phyloP scores from a whole-genome alignment of 208 protist species.

The Dictyostelium gargantuum region DNA sequence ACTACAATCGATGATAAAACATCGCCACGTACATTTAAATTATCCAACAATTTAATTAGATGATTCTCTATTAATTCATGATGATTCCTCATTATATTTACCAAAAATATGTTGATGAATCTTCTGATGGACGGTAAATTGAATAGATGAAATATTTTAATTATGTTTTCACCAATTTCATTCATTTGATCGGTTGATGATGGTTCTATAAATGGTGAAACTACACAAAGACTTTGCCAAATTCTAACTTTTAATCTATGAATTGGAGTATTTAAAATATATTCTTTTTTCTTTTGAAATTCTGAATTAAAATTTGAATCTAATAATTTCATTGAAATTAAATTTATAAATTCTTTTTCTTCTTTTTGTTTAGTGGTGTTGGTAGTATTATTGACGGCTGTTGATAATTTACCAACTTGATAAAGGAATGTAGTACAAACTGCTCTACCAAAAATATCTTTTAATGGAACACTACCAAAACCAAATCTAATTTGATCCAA shows the following conservation, averaged over 20 bases:
- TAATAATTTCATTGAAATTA: not conserved
- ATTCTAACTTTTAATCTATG: conserved; percentile 53
- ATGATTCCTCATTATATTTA: not conserved
- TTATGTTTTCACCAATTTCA: not conserved
- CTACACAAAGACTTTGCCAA: conserved; percentile 36
- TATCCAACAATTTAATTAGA: conserved; percentile 7
- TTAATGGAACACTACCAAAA: conserved; percentile 27
- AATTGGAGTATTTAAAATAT: conserved; percentile 30
- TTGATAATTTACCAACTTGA: not conserved
- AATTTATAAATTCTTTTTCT: not conserved
- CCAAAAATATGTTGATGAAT: conserved; percentile 54
- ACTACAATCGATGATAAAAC: conserved; percentile 3
- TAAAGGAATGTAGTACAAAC: not conserved
- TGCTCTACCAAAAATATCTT: conserved; percentile 21
- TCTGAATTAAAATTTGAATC: not conserved
- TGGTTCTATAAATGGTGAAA: not conserved
- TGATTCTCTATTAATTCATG: not conserved
- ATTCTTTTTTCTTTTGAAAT: not conserved
- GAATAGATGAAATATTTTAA: not conserved
- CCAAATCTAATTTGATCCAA: conserved; percentile 22
- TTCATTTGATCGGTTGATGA: not conserved
- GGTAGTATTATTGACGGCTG: not conserved
- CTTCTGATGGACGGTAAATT: conserved; percentile 47
- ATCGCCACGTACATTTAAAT: conserved; percentile 50
- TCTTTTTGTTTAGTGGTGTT: not conserved